A percentile compares a stretch with the other conserved stretches of the same genome.
Conservation (phyloP, 345 rosid species). For the Atalantia buxifolia region DNA sequence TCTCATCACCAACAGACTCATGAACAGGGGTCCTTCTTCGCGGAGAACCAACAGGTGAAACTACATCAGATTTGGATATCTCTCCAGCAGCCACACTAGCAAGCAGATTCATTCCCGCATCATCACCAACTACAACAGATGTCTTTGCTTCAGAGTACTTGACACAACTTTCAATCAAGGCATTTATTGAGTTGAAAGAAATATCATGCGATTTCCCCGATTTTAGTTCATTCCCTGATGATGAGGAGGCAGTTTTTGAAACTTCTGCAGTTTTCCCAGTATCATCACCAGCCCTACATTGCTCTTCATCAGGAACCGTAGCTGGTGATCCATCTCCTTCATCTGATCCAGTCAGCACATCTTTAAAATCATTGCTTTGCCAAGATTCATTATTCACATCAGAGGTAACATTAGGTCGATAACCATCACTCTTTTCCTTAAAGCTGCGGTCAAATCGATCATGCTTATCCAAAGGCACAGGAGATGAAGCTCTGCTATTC, state of each 20-base stretch:
- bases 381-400: conserved; percentile 52
- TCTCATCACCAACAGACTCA: conserved; percentile 32
- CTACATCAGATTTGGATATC: conserved; percentile 54
- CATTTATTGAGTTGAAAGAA: conserved; percentile 71
- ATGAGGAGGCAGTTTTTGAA: conserved; percentile 35
- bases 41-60: conserved; percentile 53
- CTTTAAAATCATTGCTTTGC: conserved; percentile 64
- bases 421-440: conserved; percentile 51
- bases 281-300: conserved; percentile 36
- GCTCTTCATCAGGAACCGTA: conserved; percentile 43
- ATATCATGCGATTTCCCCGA: conserved; percentile 47
- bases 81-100: conserved; percentile 95
- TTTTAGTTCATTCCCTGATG: conserved; percentile 43
- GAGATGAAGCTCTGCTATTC: conserved; percentile 63
- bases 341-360: conserved; percentile 36
- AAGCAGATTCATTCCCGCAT: conserved; percentile 88
- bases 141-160: conserved; percentile 61
- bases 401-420: conserved; percentile 31
- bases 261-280: conserved; percentile 35
- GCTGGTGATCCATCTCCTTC: conserved; percentile 53
- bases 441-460: conserved; percentile 39
- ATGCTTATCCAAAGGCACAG: conserved; percentile 50
- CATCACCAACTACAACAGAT: conserved; percentile 56
- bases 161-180: conserved; percentile 82
- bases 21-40: conserved; percentile 30